A percentile compares a stretch with the other conserved stretches of the same genome.
phyloP scores from a whole-genome alignment of 2,329 filamentous ascomycete species.

The Orbilia blumenaviensis region DNA sequence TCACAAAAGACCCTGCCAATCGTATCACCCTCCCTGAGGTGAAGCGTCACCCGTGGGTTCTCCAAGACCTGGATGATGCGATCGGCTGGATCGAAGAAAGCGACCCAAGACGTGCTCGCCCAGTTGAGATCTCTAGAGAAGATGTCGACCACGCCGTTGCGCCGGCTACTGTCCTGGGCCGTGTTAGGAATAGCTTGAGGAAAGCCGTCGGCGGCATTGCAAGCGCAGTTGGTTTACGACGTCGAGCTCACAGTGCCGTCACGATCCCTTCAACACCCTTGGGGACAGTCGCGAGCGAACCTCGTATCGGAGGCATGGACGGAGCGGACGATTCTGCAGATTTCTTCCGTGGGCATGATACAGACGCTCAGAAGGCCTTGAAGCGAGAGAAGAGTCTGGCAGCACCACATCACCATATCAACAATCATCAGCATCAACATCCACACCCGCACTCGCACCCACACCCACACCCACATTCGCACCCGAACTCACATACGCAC shows the following conservation, averaged over 20 bases:
- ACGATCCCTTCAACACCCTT: constrained; percentile 47
- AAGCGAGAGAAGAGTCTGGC: constrained; percentile 46
- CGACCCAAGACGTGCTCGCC: constrained; percentile 80
- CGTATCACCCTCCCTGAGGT: constrained; percentile 90
- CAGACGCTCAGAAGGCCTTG: constrained; percentile 44
- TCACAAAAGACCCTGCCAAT: constrained; percentile 87
- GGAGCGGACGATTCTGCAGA: constrained; percentile 47
- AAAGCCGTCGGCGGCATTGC: constrained; percentile 73
- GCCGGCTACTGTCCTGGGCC: constrained; percentile 84
- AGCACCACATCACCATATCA: constrained; percentile 16
- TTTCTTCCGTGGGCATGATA: constrained; percentile 51
- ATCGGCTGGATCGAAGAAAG: constrained; percentile 91
- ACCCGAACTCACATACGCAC: neutral
- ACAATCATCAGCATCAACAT: neutral
- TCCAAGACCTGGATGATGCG: constrained; percentile 78
- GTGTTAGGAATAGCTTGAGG: constrained; percentile 80
- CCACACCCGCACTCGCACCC: neutral
- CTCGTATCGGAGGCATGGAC: constrained; percentile 21
- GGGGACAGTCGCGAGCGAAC: neutral
- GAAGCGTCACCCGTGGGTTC: constrained; percentile 92
- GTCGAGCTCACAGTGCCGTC: constrained; percentile 55
- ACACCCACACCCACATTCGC: constrained; percentile 1
- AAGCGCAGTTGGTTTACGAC: constrained; percentile 58
- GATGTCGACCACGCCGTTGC: constrained; percentile 92
- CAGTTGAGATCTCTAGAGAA: constrained; percentile 88